Evolutionary conservation across 73 alveolate genomes (phyloP), one percentile per base, ranked within the genome.

Genomic region (Uronychia binucleata): DNA sequence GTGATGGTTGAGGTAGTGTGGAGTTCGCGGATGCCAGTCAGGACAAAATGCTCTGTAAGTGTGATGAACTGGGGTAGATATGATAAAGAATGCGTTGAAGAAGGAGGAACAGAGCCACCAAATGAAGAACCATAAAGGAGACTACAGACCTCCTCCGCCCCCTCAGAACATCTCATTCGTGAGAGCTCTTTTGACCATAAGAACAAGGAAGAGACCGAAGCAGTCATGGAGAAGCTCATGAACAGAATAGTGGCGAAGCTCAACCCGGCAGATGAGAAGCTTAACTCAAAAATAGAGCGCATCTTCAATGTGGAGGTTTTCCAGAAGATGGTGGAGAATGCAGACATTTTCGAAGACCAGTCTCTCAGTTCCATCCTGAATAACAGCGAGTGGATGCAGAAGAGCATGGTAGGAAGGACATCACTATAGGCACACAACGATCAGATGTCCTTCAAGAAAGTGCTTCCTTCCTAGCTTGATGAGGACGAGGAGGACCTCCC

Each of bases 181-280:
- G 19, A 46, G 19, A 19, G 19, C 5, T 5, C 5, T 5, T 46
- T 19, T 46, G 5, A 46, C 67, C 19, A 11, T 46, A 11, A 46
- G 67, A 67, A 84, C 31, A 78, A 94, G 67, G 95, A 87, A 74
- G 94, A 96, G 84, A 94, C 96, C 8, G 98, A 96, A 82, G 91
- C 89, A 25, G 88, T 96, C 13, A 94, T 96, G 98, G 99, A 96
- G 88, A 96, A 96, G 28, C 91, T 96, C 57, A 94, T 96, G 98
- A 92, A 92, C 67, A 77, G 93, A 67, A 80, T 96, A 0, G 97
- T 96, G 8, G 90, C 96, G 1, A 85, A 88, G 77, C 97, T 97
- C 26, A 94, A 91, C 78, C 76, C 83, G 76, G 96, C 92, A 28
- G 98, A 94, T 77, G 97, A 96, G 32, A 88, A 75, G 58, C 77